Evolutionary conservation across 2,329 filamentous ascomycete genomes (phyloP).

Genomic region (Pseudonectria buxi): DNA sequence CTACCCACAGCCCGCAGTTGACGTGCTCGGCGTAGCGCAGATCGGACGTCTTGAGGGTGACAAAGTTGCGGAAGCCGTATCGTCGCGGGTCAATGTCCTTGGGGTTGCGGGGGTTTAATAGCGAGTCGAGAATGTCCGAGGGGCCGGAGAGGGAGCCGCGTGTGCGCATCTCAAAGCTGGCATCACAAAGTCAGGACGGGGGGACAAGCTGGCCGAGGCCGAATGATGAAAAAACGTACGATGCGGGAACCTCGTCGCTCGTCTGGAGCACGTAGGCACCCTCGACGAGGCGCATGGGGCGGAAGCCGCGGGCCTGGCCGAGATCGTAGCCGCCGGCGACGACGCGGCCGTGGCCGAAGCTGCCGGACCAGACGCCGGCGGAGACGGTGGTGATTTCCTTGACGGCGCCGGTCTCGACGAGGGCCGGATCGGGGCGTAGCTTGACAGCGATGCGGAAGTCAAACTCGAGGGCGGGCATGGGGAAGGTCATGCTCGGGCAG

Average conservation of each 20-base stretch:
- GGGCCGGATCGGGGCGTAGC: slow-evolving; percentile 36
- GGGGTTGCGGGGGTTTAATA: slow-evolving; percentile 31
- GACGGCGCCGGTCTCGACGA: slow-evolving; percentile 36
- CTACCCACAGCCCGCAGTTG: slow-evolving; percentile 45
- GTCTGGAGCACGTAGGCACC: slow-evolving; percentile 45
- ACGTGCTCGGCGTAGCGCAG: slow-evolving; percentile 42
- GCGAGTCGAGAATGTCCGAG: slow-evolving; percentile 34
- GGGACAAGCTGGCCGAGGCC: neutral
- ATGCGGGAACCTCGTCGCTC: slow-evolving; percentile 39
- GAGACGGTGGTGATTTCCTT: slow-evolving; percentile 45
- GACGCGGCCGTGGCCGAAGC: slow-evolving; percentile 42
- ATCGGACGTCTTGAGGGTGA: slow-evolving; percentile 44
- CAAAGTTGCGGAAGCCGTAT: slow-evolving; percentile 43
- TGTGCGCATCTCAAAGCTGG: slow-evolving; percentile 38
- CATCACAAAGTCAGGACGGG: slow-evolving; percentile 1
- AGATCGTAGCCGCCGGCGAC: slow-evolving; percentile 39
- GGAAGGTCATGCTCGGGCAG: slow-evolving; percentile 36
- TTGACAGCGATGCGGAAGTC: slow-evolving; percentile 45
- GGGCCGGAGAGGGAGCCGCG: slow-evolving; percentile 42
- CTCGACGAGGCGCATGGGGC: slow-evolving; percentile 38
- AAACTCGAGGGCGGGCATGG: slow-evolving; percentile 39
- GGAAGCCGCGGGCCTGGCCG: slow-evolving; percentile 33
- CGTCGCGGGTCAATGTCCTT: slow-evolving; percentile 35
- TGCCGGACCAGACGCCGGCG: slow-evolving; percentile 41
- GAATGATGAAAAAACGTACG: slow-evolving; percentile 25